Evolutionary conservation across 257 asterid species (phyloP), one percentile per base, ranked within the genome.

Genomic region (Rhazya stricta): DNA sequence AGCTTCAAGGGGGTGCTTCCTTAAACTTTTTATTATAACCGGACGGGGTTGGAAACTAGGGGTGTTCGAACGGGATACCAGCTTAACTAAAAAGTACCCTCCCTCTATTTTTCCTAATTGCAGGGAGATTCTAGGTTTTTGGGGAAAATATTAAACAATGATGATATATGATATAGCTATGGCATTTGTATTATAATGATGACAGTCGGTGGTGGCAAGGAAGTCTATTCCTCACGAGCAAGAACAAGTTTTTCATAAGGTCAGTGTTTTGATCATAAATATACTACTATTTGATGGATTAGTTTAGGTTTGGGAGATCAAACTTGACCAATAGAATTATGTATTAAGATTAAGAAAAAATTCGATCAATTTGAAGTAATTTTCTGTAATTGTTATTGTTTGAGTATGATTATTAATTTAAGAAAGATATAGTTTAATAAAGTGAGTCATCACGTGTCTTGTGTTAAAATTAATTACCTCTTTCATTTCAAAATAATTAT

Each of bases 171-270:
- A 63, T 34, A 37, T 39, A 37, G 71, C 32, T 37, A 66, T 8
- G 30, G 71, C 32, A 66, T 37, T n/a, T 79, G 67, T 41, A 76
- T 70, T 76, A 81, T 73, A 79, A 86, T 78, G 71, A 78, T 78
- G 69, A 48, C 57, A 67, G 81, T 78, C 81, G 81, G 81, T 78
- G 78, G 81, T 72, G 81, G 68, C 15, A 9, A 53, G 71, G 78
- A 53, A 73, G 81, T 73, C 74, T 78, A 56, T 60, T 54, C 19
- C 43, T 66, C 62, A 78, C 70, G 81, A 73, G 53, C 41, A 69
- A 10, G 39, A 27, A 0, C 23, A 21, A 30, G 13, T 1, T 37
- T 32, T 71, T 37, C 50, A 19, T 21, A 21, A 21, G 32, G 50
- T 37, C 69, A 36, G 30, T 65, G 7, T 36, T 9, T 15, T 7